A percentile compares a stretch with the other conserved stretches of the same genome.
phyloP scores from a whole-genome alignment of 495 filamentous ascomycete genomes.

The Niebla homalea region DNA sequence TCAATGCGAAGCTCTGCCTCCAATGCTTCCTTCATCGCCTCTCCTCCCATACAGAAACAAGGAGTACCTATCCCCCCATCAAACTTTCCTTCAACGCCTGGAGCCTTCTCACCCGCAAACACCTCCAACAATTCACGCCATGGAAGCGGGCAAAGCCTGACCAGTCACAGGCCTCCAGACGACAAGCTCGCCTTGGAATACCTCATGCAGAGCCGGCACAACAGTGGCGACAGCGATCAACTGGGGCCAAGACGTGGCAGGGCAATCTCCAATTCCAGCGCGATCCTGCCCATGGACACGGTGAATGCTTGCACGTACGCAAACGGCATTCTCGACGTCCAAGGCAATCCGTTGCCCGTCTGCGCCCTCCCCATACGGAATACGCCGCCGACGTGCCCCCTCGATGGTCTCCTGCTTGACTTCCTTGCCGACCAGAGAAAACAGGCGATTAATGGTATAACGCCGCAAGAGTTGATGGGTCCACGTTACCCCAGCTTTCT shows the following conservation, averaged over 20 bases:
- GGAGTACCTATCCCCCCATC: slow-evolving; percentile 6
- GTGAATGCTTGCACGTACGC: slow-evolving; percentile 3
- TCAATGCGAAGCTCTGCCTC: not conserved
- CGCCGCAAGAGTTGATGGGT: slow-evolving; percentile 48
- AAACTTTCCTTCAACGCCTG: slow-evolving; percentile 3
- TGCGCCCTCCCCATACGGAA: slow-evolving; percentile 43
- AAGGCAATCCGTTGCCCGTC: slow-evolving; percentile 12
- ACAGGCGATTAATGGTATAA: slow-evolving; percentile 46
- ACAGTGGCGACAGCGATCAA: slow-evolving; percentile 1
- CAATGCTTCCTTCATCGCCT: slow-evolving; percentile 2
- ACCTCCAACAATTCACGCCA: slow-evolving; percentile 37
- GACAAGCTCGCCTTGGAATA: slow-evolving; percentile 59
- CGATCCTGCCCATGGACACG: slow-evolving; percentile 8
- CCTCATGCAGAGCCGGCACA: slow-evolving; percentile 35
- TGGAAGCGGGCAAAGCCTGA: slow-evolving; percentile 27
- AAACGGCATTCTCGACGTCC: not conserved
- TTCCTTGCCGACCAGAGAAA: slow-evolving; percentile 57
- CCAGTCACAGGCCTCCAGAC: slow-evolving; percentile 32
- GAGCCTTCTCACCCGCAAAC: slow-evolving; percentile 5
- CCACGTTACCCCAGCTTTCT: slow-evolving; percentile 65
- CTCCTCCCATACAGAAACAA: slow-evolving; percentile 8
- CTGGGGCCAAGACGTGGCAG: not conserved
- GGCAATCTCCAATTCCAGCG: not conserved
- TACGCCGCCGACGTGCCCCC: slow-evolving; percentile 49
- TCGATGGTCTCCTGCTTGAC: slow-evolving; percentile 63